Base-by-base conservation (phyloP, 768 basidiomycete genomes). In the Agrocybe chaxingu region DNA sequence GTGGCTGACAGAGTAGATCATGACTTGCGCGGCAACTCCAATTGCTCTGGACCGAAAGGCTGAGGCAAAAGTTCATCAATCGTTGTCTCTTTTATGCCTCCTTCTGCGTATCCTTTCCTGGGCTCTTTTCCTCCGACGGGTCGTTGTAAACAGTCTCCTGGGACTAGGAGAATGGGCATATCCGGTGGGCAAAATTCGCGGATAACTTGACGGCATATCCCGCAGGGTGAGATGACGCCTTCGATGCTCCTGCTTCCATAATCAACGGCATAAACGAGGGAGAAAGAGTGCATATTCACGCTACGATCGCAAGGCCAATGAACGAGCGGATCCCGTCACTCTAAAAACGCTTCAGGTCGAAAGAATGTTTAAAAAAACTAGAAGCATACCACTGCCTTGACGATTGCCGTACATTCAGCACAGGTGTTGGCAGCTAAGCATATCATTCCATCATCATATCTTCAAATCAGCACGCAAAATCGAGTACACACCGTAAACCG, bases 361-460 rank as follows among this genome's bases (percentile, higher is more conserved):
- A 24, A 24, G 3, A 1, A 24, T 24, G 24, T 24, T 24, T 24
- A 5, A 24, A 24, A 24, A 24, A 24, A 75, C 90, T 67, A 24
- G 24, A 24, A 24, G 24, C 24, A 1, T 55, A 95, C 94, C 13
- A 89, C 83, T 24, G 92, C 95, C 66, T 97, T 97, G n/a, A 93
- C 87, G 47, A 99, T 74, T 0, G 95, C 95, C 0, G 96, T 98
- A 29, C 95, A 75, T 65, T 99, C 96, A 0, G 96, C 96, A 57
- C 96, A 98, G 52, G 98, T 95, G 0, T 89, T 81, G 1, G 80
- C 92, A 4, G 93, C 94, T 96, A 29, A 12, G 40, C 5, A 16
- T n/a, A 9, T 47, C 39, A 10, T 12, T 42, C 1, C 29, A 7
- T 12, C 8, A 47, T 19, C 18, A 9, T 18, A 31, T 43, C 13